phyloP scores from a whole-genome alignment of 805 yeast genomes.

The Metschnikowia picachoensis region DNA sequence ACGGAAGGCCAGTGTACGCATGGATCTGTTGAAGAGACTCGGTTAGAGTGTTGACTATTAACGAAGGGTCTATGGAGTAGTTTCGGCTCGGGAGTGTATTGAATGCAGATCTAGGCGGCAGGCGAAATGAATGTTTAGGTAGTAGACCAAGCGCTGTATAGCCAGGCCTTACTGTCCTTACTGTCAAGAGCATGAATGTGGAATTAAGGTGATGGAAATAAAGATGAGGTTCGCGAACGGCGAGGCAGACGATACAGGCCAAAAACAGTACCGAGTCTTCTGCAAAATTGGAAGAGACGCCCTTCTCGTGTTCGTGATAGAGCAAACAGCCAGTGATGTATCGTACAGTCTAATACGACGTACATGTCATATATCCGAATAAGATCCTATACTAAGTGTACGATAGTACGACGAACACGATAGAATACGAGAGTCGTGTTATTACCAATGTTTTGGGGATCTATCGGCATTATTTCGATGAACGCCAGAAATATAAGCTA shows the following conservation, averaged over 20 bases:
- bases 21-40: slow-evolving; percentile 48
- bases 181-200: neutral
- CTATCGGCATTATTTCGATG: no score
- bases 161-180: slow-evolving; percentile 1
- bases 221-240: neutral
- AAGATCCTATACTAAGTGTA: no score
- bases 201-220: neutral
- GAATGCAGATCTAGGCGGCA: neutral
- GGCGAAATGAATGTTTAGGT: neutral
- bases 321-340: no score
- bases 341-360: no score
- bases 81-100: slow-evolving; percentile 9
- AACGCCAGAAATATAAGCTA: no score
- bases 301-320: no score
- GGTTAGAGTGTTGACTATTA: slow-evolving; percentile 30
- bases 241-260: slow-evolving; percentile 1
- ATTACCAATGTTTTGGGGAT: no score
- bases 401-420: no score
- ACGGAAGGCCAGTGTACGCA: slow-evolving; percentile 60
- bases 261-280: neutral
- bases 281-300: neutral
- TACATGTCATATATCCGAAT: no score
- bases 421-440: no score
- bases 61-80: slow-evolving; percentile 31
- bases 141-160: neutral